Conservation (phyloP, 2,329 filamentous ascomycete genomes). For the Pseudocercospora fuligena region DNA sequence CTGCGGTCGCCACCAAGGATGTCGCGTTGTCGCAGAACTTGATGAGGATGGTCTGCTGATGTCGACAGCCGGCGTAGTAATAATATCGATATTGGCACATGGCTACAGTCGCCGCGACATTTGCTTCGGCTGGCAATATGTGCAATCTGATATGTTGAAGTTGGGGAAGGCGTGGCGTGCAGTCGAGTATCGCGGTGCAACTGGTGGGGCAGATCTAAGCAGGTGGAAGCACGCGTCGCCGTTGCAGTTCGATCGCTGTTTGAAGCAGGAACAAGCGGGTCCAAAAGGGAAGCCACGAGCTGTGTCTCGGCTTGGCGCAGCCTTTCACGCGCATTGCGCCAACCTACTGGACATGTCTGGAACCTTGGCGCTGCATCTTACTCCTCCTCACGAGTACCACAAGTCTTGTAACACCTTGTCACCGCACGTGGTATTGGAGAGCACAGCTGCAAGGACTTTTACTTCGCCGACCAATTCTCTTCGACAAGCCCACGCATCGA, state of each 20-base stretch:
- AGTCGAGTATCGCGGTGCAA: conserved; percentile 1
- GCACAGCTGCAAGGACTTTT: no score
- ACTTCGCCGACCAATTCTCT: no score
- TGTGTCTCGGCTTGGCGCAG: neutral
- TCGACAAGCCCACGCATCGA: no score
- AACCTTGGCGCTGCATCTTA: neutral
- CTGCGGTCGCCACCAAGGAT: conserved; percentile 8
- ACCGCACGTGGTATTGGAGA: no score
- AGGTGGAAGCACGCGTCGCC: conserved; percentile 7
- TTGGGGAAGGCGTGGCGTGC: neutral
- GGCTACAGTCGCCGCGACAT: conserved; percentile 19
- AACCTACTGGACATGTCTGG: neutral
- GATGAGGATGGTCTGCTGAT: conserved; percentile 37
- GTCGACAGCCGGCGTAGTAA: conserved; percentile 38
- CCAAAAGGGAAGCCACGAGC: neutral
- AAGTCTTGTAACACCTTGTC: neutral
- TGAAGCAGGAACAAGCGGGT: conserved; percentile 9
- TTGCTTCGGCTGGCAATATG: neutral
- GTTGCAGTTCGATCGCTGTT: conserved; percentile 1
- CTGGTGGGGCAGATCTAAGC: conserved; percentile 4
- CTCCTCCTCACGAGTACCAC: no score
- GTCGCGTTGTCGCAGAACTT: conserved; percentile 34
- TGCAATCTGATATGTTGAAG: neutral
- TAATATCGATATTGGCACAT: conserved; percentile 42
- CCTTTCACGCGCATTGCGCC: neutral